A percentile compares a stretch with the other conserved stretches of the same genome.
Conservation (phyloP, 495 filamentous ascomycete genomes). For the Hyaloscypha variabilis region DNA sequence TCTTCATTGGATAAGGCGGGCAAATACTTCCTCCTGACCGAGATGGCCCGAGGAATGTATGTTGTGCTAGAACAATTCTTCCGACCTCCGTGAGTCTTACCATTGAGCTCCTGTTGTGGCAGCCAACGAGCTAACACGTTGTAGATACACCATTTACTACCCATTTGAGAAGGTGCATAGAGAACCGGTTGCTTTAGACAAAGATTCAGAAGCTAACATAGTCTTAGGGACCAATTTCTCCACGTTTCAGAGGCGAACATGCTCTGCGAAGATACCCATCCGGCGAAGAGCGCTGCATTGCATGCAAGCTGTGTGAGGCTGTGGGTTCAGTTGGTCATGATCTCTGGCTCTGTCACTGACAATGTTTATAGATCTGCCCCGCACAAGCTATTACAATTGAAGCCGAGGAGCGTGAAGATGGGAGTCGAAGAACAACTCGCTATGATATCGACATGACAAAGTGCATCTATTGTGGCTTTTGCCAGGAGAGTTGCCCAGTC, state of each 20-base stretch:
- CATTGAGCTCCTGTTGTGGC: conserved; percentile 19
- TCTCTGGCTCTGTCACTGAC: conserved; percentile 2
- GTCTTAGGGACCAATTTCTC: conserved; percentile 83
- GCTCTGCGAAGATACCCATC: conserved; percentile 93
- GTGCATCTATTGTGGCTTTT: conserved; percentile 99
- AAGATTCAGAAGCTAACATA: conserved; percentile 17
- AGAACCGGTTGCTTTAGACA: background rate
- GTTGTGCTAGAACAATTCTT: conserved; percentile 98
- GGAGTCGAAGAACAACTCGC: conserved; percentile 88
- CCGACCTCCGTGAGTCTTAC: conserved; percentile 81
- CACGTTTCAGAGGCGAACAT: conserved; percentile 96
- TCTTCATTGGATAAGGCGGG: conserved; percentile 78
- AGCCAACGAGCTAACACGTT: conserved; percentile 15
- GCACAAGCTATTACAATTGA: conserved; percentile 98
- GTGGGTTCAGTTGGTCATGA: conserved; percentile 39
- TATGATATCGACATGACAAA: conserved; percentile 99
- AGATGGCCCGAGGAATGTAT: conserved; percentile 98
- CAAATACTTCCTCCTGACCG: conserved; percentile 89
- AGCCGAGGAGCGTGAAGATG: conserved; percentile 95
- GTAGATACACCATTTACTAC: conserved; percentile 95
- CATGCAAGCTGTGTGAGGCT: conserved; percentile 98
- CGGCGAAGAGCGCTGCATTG: conserved; percentile 97
- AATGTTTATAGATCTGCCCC: conserved; percentile 72
- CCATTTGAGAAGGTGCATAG: conserved; percentile 85
- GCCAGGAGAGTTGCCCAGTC: conserved; percentile 98